A percentile compares a stretch with the other conserved stretches of the same genome.
Evolutionary conservation across 1,139 yeast genomes (phyloP).

Genomic region (Zygoascus sp.): DNA sequence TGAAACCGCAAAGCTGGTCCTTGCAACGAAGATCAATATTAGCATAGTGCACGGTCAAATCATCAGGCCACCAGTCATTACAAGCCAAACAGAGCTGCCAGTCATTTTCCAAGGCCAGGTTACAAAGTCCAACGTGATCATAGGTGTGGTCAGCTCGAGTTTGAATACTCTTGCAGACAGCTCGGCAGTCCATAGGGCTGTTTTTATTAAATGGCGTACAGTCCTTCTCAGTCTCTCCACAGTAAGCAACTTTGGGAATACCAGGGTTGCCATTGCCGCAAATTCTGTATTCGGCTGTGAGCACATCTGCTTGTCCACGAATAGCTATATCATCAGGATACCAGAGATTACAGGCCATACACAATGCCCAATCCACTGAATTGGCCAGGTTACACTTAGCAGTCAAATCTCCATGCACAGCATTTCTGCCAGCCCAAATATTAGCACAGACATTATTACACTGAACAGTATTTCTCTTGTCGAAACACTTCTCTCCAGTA

Average conservation of each 20-base stretch:
- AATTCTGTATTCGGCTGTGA: not conserved
- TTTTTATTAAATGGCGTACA: not conserved
- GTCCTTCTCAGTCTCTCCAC: not conserved
- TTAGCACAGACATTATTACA: not conserved
- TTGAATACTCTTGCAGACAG: not conserved
- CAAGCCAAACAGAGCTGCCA: not conserved
- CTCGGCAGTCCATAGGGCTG: not conserved
- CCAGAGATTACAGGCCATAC: not conserved
- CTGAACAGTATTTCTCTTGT: not conserved
- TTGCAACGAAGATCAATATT: not conserved
- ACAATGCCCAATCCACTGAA: not conserved
- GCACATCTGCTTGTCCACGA: not conserved
- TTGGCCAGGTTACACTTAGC: not conserved
- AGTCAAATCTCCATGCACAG: not conserved
- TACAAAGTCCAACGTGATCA: not conserved
- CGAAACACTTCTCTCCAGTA: not conserved
- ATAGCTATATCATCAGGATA: not conserved
- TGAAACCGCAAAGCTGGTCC: not conserved
- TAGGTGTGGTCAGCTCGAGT: not conserved
- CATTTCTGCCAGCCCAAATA: not conserved
- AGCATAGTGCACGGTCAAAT: not conserved
- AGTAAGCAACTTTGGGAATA: not conserved
- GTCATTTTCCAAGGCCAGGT: not conserved
- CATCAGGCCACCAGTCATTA: not conserved
- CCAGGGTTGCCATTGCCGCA: not conserved